Conservation (phyloP, 106 monocot species). For the Dioscorea dumetorum region DNA sequence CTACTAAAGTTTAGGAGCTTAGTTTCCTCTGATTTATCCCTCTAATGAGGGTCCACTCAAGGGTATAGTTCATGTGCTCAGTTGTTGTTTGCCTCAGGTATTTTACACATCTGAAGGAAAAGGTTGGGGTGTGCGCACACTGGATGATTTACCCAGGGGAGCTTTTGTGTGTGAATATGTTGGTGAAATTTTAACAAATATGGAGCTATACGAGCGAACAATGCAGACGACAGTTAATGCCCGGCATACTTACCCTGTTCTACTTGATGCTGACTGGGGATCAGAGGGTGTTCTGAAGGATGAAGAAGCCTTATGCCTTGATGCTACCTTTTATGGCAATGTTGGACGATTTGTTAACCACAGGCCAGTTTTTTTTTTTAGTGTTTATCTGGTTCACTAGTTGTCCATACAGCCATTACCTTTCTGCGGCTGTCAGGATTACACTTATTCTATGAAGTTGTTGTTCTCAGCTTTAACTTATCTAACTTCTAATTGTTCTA, state of each 20-base stretch:
- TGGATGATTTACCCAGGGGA: constrained; percentile 63
- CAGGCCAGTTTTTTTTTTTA: constrained; percentile 29
- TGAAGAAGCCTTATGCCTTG: constrained; percentile 91
- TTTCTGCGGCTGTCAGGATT: too few relatives aligned
- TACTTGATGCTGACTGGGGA: constrained; percentile 87
- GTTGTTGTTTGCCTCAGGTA: constrained; percentile 31
- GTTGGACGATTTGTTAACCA: constrained; percentile 95
- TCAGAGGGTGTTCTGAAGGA: constrained; percentile 79
- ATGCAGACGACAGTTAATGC: constrained; percentile 30
- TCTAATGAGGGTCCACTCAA: too few relatives aligned
- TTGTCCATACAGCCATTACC: background rate
- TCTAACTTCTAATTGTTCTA: too few relatives aligned
- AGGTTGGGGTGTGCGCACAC: constrained; percentile 81
- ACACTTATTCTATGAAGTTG: too few relatives aligned
- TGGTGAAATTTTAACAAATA: constrained; percentile 83
- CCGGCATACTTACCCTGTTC: constrained; percentile 72
- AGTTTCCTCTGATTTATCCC: too few relatives aligned
- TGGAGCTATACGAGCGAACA: constrained; percentile 71
- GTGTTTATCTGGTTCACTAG: background rate
- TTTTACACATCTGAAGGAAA: constrained; percentile 52
- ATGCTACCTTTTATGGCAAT: constrained; percentile 92
- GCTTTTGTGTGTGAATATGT: constrained; percentile 91
- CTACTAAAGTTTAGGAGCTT: too few relatives aligned
- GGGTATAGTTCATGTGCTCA: too few relatives aligned
- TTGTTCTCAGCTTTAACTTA: too few relatives aligned